A percentile compares a stretch with the other conserved stretches of the same genome.
Conservation (phyloP, 345 rosid genomes). For the Pseudoturritis turrita region DNA sequence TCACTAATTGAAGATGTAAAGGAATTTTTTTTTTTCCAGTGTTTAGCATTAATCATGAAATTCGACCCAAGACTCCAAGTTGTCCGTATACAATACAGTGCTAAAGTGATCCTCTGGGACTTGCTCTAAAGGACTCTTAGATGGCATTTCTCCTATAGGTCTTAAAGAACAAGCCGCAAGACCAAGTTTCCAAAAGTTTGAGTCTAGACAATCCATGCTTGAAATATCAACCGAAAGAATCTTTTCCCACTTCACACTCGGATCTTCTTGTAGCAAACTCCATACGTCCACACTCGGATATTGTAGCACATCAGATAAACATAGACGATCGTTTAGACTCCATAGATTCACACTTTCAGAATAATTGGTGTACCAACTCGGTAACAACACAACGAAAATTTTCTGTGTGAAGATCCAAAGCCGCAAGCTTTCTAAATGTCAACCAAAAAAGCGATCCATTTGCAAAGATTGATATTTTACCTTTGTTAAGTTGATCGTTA, state of each 20-base stretch:
- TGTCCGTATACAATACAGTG: not conserved
- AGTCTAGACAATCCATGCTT: not conserved
- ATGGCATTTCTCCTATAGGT: not conserved
- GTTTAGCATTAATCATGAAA: not conserved
- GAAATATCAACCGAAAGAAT: not conserved
- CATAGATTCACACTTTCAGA: not conserved
- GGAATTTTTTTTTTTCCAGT: no score
- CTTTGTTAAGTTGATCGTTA: not conserved
- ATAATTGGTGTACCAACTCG: not conserved
- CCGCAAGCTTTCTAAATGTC: not conserved
- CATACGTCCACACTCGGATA: constrained; percentile 1
- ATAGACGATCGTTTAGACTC: not conserved
- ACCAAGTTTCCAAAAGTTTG: constrained; percentile 5
- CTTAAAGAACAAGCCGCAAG: not conserved
- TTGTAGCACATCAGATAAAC: constrained; percentile 2
- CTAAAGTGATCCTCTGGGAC: not conserved
- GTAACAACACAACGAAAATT: not conserved
- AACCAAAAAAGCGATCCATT: not conserved
- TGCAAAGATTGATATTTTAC: not conserved
- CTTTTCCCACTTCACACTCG: constrained; percentile 7
- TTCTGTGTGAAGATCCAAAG: not conserved
- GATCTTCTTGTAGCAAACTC: constrained; percentile 1
- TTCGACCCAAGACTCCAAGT: not conserved
- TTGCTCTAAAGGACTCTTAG: not conserved
- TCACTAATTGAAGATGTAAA: no score